Percentiles rank a stretch among this genome's conserved stretches.
phyloP scores from a whole-genome alignment of 257 asterid genomes.

The Penstemon newberryi region DNA sequence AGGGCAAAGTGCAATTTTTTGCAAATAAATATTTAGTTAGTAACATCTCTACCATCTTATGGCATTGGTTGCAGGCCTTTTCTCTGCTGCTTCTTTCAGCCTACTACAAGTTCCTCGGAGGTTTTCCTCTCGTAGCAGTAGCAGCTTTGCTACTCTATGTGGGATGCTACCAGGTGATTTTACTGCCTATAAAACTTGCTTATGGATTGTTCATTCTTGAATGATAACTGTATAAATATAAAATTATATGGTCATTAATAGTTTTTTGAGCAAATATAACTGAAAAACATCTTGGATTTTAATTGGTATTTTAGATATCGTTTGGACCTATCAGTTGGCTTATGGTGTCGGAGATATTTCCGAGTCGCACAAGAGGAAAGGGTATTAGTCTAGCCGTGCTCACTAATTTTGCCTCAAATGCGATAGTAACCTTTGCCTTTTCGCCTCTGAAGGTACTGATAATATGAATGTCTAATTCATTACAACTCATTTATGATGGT shows the following conservation, averaged over 20 bases:
- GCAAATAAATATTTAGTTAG: background rate
- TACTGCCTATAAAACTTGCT: constrained; percentile 19
- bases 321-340: constrained; percentile 99
- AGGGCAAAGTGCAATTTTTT: too few relatives aligned
- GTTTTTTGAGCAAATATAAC: background rate
- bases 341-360: constrained; percentile 98
- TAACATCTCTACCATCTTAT: constrained; percentile 10
- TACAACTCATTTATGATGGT: background rate
- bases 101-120: constrained; percentile 86
- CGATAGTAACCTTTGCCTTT: constrained; percentile 94
- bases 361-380: constrained; percentile 91
- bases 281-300: constrained; percentile 1
- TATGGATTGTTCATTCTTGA: background rate
- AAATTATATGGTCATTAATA: background rate
- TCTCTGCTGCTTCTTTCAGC: constrained; percentile 93
- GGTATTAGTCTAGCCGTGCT: constrained; percentile 99
- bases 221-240: background rate
- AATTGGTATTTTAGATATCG: constrained; percentile 59
- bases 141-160: constrained; percentile 92
- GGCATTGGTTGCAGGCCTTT: constrained; percentile 55
- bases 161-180: constrained; percentile 91
- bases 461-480: background rate
- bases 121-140: constrained; percentile 81
- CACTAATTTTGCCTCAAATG: constrained; percentile 90
- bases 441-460: constrained; percentile 75